These are phyloP conservation scores for Neohortaea acidophila DNA, from an alignment of 495 filamentous ascomycete species.

Conservation along the genomic window DNA sequence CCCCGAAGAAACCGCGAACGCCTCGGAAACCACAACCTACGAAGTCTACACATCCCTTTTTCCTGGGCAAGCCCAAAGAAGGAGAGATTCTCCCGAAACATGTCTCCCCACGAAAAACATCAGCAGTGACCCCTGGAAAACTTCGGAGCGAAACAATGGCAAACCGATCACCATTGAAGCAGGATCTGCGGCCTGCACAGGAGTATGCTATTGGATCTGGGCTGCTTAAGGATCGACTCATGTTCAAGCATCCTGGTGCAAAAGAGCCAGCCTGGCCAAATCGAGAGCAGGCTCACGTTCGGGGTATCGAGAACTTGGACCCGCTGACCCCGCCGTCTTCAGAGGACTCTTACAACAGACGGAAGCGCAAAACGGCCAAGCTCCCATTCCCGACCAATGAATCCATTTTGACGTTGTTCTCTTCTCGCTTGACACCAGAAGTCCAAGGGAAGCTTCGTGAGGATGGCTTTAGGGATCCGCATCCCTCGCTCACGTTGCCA, in stretches of 20 bases:
- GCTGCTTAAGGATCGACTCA: slow-evolving; percentile 15
- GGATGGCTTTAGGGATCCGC: slow-evolving; percentile 13
- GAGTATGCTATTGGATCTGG: slow-evolving; percentile 8
- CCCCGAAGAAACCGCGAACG: slow-evolving; percentile 15
- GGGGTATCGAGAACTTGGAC: slow-evolving; percentile 10
- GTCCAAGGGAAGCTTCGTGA: background rate
- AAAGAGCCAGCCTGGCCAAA: slow-evolving; percentile 23
- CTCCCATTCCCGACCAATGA: slow-evolving; percentile 1
- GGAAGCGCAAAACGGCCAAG: slow-evolving; percentile 8
- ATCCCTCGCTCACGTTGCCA: slow-evolving; percentile 15
- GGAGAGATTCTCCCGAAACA: slow-evolving; percentile 10
- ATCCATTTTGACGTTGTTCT: slow-evolving; percentile 9
- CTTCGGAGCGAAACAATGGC: slow-evolving; percentile 16
- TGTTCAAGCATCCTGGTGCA: slow-evolving; percentile 21
- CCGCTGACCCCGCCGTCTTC: background rate
- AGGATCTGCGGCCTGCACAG: background rate
- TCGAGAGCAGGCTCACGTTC: slow-evolving; percentile 22
- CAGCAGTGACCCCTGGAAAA: slow-evolving; percentile 27
- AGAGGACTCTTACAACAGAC: background rate
- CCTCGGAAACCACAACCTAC: slow-evolving; percentile 24
- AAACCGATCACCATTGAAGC: background rate
- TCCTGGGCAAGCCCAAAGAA: slow-evolving; percentile 34
- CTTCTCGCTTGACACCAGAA: slow-evolving; percentile 7
- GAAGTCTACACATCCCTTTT: slow-evolving; percentile 73
- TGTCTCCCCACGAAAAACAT: slow-evolving; percentile 14